Conservation (phyloP, 306 rosid genomes). For the Quercus agrifolia region DNA sequence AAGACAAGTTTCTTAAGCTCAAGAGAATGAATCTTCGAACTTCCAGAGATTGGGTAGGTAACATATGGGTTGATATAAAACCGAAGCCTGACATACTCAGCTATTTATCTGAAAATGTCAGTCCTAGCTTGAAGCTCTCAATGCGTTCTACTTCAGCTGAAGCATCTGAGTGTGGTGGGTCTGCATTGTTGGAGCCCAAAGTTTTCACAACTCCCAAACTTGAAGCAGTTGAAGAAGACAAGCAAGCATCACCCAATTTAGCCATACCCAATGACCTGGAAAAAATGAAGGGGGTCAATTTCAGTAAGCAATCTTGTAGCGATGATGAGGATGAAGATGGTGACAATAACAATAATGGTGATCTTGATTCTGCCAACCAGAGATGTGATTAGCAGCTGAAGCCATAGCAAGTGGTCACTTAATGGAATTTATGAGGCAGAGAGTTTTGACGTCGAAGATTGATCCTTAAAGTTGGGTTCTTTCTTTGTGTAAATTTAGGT, state of each 20-base stretch:
- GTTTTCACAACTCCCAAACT: constrained; percentile 9
- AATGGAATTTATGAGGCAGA: constrained; percentile 18
- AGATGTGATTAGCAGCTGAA: constrained; percentile 36
- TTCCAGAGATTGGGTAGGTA: constrained; percentile 64
- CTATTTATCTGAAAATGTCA: constrained; percentile 33
- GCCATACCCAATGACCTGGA: constrained; percentile 27
- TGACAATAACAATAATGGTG: constrained; percentile 17
- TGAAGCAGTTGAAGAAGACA: constrained; percentile 36
- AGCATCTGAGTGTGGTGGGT: constrained; percentile 20
- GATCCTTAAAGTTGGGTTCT: constrained; percentile 32
- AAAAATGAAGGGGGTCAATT: constrained; percentile 18
- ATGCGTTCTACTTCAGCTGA: constrained; percentile 24
- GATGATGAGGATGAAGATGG: constrained; percentile 30
- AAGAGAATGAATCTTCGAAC: constrained; percentile 46
- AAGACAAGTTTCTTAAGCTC: constrained; percentile 42
- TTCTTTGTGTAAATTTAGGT: constrained; percentile 33
- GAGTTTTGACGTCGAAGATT: constrained; percentile 19
- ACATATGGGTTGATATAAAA: constrained; percentile 58
- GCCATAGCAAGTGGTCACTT: constrained; percentile 21
- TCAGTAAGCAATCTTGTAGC: constrained; percentile 30
- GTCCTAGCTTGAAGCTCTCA: constrained; percentile 22
- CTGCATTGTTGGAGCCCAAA: constrained; percentile 26
- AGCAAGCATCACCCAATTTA: constrained; percentile 26
- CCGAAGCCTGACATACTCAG: constrained; percentile 48
- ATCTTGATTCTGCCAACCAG: constrained; percentile 30